Evolutionary conservation across 2,329 filamentous ascomycete genomes (phyloP).

Genomic region (Diaporthe caulivora): DNA sequence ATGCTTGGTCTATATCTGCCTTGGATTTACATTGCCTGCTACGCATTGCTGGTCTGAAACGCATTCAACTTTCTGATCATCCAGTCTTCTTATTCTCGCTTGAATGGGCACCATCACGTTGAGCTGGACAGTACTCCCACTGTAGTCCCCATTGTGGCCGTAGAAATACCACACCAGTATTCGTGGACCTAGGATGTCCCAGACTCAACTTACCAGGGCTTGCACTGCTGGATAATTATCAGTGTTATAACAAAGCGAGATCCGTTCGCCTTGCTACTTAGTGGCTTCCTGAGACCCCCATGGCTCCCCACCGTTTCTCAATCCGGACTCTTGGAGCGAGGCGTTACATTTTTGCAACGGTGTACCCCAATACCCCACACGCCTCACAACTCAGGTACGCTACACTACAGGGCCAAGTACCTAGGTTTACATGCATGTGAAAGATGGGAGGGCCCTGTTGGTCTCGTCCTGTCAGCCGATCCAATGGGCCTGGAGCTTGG

Average conservation of each 20-base stretch:
- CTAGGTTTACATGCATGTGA: conserved; percentile 4
- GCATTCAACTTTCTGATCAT: too few relatives aligned
- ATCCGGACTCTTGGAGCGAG: conserved; percentile 6
- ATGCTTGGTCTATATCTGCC: neutral
- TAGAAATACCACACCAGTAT: neutral
- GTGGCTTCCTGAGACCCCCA: neutral
- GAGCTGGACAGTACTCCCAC: neutral
- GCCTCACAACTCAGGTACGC: neutral
- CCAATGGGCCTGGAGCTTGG: neutral
- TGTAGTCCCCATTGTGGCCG: neutral
- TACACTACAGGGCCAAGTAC: neutral
- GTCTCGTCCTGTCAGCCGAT: neutral
- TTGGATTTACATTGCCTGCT: neutral
- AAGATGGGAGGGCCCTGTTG: conserved; percentile 18
- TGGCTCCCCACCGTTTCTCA: neutral
- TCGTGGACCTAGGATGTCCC: neutral
- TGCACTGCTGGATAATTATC: too few relatives aligned
- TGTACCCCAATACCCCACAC: conserved; percentile 6
- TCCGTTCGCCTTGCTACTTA: neutral
- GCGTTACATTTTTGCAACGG: conserved; percentile 1
- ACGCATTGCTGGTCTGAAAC: too few relatives aligned
- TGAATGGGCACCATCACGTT: neutral
- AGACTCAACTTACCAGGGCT: neutral
- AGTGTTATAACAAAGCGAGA: neutral
- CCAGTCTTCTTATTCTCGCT: neutral